phyloP scores from a whole-genome alignment of 176 grass and related monocot species.

The Carex myosuroides region DNA sequence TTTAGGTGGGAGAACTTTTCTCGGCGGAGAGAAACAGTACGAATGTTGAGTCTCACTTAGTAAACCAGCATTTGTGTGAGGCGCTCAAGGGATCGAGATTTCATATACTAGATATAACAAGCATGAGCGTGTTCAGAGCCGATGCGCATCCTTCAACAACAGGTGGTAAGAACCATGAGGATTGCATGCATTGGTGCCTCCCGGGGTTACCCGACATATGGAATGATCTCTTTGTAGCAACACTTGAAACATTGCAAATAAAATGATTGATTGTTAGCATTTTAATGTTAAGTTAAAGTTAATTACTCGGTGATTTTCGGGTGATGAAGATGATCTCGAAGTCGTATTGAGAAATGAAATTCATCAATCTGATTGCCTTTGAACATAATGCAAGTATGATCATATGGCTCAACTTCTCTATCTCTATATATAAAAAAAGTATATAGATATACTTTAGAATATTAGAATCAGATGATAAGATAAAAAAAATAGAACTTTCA shows the following conservation, averaged over 20 bases:
- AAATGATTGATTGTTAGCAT: background rate
- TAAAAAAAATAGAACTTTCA: no score
- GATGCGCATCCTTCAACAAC: constrained; percentile 87
- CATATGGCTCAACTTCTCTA: no score
- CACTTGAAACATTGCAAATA: constrained; percentile 24
- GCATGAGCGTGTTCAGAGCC: constrained; percentile 83
- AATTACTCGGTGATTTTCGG: background rate
- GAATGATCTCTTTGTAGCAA: constrained; percentile 63
- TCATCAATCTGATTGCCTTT: no score
- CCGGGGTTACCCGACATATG: constrained; percentile 76
- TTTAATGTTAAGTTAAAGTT: background rate
- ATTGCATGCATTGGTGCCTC: constrained; percentile 99
- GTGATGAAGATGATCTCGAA: background rate
- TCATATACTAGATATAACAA: constrained; percentile 52
- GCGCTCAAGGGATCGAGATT: constrained; percentile 48
- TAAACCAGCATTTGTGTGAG: constrained; percentile 55
- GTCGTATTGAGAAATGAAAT: no score
- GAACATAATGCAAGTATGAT: no score
- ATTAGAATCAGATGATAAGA: no score
- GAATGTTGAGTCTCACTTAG: constrained; percentile 46
- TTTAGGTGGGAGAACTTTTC: constrained; percentile 67
- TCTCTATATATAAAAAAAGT: no score
- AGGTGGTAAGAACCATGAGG: constrained; percentile 76
- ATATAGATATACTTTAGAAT: no score
- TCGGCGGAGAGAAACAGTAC: constrained; percentile 55